Evolutionary conservation across 2,329 filamentous ascomycete species (phyloP).

Genomic region (Allantophomopsis cytisporea): DNA sequence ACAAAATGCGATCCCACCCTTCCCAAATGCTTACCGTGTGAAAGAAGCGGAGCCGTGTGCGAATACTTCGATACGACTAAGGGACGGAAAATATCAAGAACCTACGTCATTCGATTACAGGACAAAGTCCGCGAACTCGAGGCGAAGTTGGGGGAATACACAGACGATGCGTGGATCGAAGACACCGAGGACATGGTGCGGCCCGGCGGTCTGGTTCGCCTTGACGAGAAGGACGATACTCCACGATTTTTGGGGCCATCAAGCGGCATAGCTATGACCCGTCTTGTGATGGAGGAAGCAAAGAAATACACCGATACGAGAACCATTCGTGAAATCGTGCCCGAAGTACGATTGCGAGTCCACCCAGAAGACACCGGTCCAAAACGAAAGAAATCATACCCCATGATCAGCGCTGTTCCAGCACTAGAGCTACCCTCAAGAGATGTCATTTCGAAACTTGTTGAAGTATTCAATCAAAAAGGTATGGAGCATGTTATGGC

Average conservation of each 20-base stretch:
- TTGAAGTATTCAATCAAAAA: slow-evolving; percentile 79
- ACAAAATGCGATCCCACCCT: slow-evolving; percentile 90
- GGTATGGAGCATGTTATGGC: slow-evolving; percentile 31
- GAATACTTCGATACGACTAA: slow-evolving; percentile 91
- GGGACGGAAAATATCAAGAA: slow-evolving; percentile 72
- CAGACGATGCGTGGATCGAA: slow-evolving; percentile 60
- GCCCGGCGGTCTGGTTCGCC: slow-evolving; percentile 70
- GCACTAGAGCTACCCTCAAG: slow-evolving; percentile 63
- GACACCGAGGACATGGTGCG: slow-evolving; percentile 78
- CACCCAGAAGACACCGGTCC: slow-evolving; percentile 39
- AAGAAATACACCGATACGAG: slow-evolving; percentile 87
- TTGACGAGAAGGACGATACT: slow-evolving; percentile 74
- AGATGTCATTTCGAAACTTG: slow-evolving; percentile 60
- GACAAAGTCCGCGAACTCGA: slow-evolving; percentile 75
- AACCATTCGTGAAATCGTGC: slow-evolving; percentile 84
- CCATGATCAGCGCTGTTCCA: slow-evolving; percentile 75
- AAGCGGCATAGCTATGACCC: slow-evolving; percentile 89
- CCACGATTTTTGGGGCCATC: slow-evolving; percentile 85
- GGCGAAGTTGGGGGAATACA: slow-evolving; percentile 65
- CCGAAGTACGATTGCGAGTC: slow-evolving; percentile 53
- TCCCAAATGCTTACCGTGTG: slow-evolving; percentile 83
- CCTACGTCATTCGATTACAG: slow-evolving; percentile 86
- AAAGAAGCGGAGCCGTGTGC: slow-evolving; percentile 80
- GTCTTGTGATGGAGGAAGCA: slow-evolving; percentile 89
- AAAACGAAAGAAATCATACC: slow-evolving; percentile 69